Conservation (phyloP, 768 basidiomycete species). For the Macrolepiota albuminosa region DNA sequence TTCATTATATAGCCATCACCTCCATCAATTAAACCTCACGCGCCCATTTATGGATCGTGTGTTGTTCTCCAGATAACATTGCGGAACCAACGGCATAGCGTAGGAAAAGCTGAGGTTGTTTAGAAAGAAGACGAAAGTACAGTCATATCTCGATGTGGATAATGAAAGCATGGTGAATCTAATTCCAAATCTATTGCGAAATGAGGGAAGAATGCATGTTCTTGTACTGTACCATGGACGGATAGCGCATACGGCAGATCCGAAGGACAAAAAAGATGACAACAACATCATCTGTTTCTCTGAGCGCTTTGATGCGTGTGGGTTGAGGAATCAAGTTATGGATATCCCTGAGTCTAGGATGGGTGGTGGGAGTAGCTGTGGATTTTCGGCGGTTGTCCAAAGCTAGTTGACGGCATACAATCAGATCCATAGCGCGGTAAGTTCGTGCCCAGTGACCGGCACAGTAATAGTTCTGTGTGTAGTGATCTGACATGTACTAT, state of each 20-base stretch:
- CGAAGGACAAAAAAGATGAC: neutral
- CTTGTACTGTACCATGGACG: neutral
- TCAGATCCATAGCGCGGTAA: too few relatives aligned
- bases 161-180: neutral
- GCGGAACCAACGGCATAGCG: neutral
- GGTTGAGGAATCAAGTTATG: neutral
- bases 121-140: neutral
- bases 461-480: too few relatives aligned
- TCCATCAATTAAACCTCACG: neutral
- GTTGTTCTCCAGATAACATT: neutral
- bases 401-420: neutral
- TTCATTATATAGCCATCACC: too few relatives aligned
- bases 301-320: neutral
- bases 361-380: neutral
- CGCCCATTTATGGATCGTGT: neutral
- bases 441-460: too few relatives aligned
- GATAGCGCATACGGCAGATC: neutral
- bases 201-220: neutral
- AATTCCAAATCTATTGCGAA: neutral
- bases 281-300: neutral
- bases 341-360: neutral
- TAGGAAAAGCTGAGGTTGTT: neutral
- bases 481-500: too few relatives aligned
- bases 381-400: neutral
- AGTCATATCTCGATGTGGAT: neutral